Conservation (phyloP, 2,329 filamentous ascomycete genomes). For the Fulvia fulva region DNA sequence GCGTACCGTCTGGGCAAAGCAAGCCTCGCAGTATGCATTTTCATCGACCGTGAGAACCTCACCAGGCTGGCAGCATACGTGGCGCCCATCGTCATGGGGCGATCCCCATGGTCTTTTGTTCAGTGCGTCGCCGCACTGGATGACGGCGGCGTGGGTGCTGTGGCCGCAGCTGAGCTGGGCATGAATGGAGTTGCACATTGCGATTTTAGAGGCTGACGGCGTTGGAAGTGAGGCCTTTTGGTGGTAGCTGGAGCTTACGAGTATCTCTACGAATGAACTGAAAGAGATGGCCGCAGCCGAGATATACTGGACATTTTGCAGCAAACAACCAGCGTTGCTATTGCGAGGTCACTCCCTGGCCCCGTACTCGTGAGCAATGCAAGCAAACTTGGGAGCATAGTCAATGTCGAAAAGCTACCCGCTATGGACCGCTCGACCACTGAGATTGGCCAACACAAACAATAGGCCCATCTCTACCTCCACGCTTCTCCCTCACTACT, state of each 20-base stretch:
- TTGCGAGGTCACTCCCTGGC: neutral
- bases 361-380: neutral
- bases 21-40: slow-evolving; percentile 19
- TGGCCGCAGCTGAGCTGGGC: slow-evolving; percentile 18
- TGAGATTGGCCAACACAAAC: too few relatives aligned
- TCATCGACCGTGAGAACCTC: slow-evolving; percentile 6
- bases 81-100: slow-evolving; percentile 9
- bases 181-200: slow-evolving; percentile 16
- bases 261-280: too few relatives aligned
- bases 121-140: slow-evolving; percentile 14
- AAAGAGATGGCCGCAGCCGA: slow-evolving; percentile 2
- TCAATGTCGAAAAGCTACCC: too few relatives aligned
- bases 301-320: neutral
- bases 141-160: slow-evolving; percentile 9
- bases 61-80: slow-evolving; percentile 11
- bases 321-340: neutral
- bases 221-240: neutral
- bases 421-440: too few relatives aligned
- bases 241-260: neutral
- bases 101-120: slow-evolving; percentile 1
- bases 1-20: slow-evolving; percentile 12
- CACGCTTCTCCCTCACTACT: too few relatives aligned
- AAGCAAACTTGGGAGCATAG: neutral
- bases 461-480: too few relatives aligned
- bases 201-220: neutral